Evolutionary conservation across 1,139 yeast genomes (phyloP).

Genomic region (Diutina sp.): DNA sequence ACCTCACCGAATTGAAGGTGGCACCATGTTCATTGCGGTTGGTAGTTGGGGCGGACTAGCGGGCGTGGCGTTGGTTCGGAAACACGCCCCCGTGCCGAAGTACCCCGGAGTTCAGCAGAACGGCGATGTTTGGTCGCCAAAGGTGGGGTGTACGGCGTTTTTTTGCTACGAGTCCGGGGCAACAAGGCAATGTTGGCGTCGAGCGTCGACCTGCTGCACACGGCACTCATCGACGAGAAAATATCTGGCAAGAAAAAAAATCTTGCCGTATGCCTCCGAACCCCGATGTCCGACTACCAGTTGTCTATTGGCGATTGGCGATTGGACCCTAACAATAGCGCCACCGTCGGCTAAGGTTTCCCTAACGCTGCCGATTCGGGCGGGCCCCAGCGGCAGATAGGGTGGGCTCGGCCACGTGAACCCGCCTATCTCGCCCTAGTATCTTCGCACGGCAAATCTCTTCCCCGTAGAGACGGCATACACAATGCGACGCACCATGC

Average conservation of each 20-base stretch:
- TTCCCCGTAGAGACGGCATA: neutral
- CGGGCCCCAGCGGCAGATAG: neutral
- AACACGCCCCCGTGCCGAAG: neutral
- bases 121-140: neutral
- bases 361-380: neutral
- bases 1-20: neutral
- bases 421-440: neutral
- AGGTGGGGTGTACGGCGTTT: slow-evolving; percentile 2
- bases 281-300: neutral
- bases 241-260: neutral
- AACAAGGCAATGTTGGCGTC: neutral
- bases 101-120: neutral
- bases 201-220: neutral
- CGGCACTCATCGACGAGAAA: neutral
- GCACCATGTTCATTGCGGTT: neutral
- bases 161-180: neutral
- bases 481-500: neutral
- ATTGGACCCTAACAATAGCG: too few species aligned
- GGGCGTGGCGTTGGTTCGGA: neutral
- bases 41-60: neutral
- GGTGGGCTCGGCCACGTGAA: neutral
- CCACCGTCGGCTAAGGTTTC: too few species aligned
- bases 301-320: too few species aligned
- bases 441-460: neutral
- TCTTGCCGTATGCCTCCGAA: neutral